Conservation (phyloP, 2,329 filamentous ascomycete genomes). For the Curvularia spicifera region DNA sequence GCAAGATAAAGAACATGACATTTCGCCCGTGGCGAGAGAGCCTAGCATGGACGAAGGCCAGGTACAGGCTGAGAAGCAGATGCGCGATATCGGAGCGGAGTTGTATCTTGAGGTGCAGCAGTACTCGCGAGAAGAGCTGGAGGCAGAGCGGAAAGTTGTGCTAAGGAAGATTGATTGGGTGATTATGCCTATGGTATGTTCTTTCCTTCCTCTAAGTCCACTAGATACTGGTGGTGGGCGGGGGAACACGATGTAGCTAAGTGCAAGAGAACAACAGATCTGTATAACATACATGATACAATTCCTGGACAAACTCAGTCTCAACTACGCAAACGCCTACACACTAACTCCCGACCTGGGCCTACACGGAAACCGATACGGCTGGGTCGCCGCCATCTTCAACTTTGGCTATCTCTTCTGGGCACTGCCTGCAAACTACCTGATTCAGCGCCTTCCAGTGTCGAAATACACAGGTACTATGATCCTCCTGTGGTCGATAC, state of each 20-base stretch:
- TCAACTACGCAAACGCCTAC: conserved; percentile 53
- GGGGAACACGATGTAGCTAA: not conserved
- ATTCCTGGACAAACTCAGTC: conserved; percentile 53
- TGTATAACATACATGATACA: conserved; percentile 56
- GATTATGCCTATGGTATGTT: conserved; percentile 55
- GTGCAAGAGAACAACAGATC: conserved; percentile 30
- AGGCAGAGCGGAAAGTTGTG: conserved; percentile 52
- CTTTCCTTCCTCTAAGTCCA: no score
- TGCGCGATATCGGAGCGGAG: conserved; percentile 54
- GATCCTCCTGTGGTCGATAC: conserved; percentile 54
- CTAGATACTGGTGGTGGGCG: not conserved
- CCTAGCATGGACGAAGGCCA: conserved; percentile 40
- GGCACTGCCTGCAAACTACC: conserved; percentile 49
- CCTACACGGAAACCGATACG: conserved; percentile 48
- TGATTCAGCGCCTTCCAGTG: conserved; percentile 48
- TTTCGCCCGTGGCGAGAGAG: conserved; percentile 29
- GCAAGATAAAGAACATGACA: conserved; percentile 30
- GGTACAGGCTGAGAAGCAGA: conserved; percentile 42
- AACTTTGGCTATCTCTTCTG: conserved; percentile 55
- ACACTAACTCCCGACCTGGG: conserved; percentile 47
- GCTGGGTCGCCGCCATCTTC: conserved; percentile 53
- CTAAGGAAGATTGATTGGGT: conserved; percentile 55
- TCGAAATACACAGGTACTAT: conserved; percentile 48
- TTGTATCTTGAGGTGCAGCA: conserved; percentile 55
- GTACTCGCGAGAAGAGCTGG: conserved; percentile 53